Conservation (phyloP, 1,284 basidiomycete genomes). For the Leccinum huronense region DNA sequence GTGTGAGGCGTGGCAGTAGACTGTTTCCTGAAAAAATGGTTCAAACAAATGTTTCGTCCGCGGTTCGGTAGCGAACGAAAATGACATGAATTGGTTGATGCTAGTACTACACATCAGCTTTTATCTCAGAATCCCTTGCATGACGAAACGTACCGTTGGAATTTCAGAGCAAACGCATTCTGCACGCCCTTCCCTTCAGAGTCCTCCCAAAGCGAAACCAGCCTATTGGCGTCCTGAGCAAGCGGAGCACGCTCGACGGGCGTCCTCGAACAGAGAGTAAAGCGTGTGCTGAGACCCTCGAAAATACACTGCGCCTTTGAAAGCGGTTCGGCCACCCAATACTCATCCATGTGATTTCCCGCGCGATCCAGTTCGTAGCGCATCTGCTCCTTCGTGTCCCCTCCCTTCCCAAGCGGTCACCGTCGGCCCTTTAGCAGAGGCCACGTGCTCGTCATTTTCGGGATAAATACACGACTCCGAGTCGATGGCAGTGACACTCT, state of each 20-base stretch:
- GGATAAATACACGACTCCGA: slow-evolving; percentile 58
- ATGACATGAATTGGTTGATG: slow-evolving; percentile 74
- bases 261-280: slow-evolving; percentile 51
- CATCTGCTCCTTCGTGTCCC: slow-evolving; percentile 43
- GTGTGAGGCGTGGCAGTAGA: slow-evolving; percentile 38
- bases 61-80: slow-evolving; percentile 73
- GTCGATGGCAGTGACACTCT: slow-evolving; percentile 52
- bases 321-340: slow-evolving; percentile 44
- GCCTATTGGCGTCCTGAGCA: slow-evolving; percentile 42
- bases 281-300: slow-evolving; percentile 50
- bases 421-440: slow-evolving; percentile 42
- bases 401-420: slow-evolving; percentile 65
- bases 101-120: slow-evolving; percentile 38
- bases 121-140: slow-evolving; percentile 5
- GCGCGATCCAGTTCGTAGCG: slow-evolving; percentile 41
- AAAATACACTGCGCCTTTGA: slow-evolving; percentile 46
- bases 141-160: slow-evolving; percentile 50
- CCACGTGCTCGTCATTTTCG: slow-evolving; percentile 37
- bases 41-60: slow-evolving; percentile 68
- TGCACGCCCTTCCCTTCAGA: slow-evolving; percentile 37
- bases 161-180: slow-evolving; percentile 53
- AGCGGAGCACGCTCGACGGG: slow-evolving; percentile 33
- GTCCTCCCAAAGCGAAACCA: slow-evolving; percentile 56
- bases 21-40: slow-evolving; percentile 66
- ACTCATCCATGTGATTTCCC: slow-evolving; percentile 41